phyloP scores from a whole-genome alignment of 2,329 filamentous ascomycete species.

The Penicillium sp. region DNA sequence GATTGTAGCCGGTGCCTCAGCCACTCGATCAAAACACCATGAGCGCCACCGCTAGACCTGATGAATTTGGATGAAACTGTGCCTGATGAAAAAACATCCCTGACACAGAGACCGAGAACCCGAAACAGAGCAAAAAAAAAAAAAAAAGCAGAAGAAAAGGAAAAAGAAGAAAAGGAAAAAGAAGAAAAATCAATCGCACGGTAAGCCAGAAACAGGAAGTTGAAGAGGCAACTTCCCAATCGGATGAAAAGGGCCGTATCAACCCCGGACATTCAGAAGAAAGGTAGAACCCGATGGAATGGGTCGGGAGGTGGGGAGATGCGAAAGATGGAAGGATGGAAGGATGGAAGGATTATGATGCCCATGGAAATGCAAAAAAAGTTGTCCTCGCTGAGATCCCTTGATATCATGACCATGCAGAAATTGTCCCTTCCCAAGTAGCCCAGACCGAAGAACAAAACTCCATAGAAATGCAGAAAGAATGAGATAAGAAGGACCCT shows the following conservation, averaged over 20 bases:
- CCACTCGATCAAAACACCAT: constrained; percentile 33
- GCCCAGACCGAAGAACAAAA: constrained; percentile 33
- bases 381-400: constrained; percentile 23
- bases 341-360: constrained; percentile 13
- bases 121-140: constrained; percentile 12
- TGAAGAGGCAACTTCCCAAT: background rate
- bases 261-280: background rate
- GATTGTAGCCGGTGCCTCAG: constrained; percentile 3
- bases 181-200: background rate
- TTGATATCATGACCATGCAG: constrained; percentile 30
- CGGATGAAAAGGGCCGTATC: background rate
- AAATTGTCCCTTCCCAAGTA: constrained; percentile 23
- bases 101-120: constrained; percentile 5
- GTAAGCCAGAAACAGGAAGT: constrained; percentile 10
- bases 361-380: constrained; percentile 33
- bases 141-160: constrained; percentile 3
- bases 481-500: constrained; percentile 17
- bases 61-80: constrained; percentile 20
- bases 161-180: background rate
- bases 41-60: constrained; percentile 38
- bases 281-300: background rate
- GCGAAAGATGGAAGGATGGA: constrained; percentile 7
- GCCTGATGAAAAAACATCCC: constrained; percentile 10
- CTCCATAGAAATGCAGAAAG: constrained; percentile 41
- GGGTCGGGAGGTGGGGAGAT: background rate